Percentiles rank a stretch among this genome's conserved stretches.
phyloP scores from a whole-genome alignment of 1,284 basidiomycete species.

The Ganoderma meredithae region DNA sequence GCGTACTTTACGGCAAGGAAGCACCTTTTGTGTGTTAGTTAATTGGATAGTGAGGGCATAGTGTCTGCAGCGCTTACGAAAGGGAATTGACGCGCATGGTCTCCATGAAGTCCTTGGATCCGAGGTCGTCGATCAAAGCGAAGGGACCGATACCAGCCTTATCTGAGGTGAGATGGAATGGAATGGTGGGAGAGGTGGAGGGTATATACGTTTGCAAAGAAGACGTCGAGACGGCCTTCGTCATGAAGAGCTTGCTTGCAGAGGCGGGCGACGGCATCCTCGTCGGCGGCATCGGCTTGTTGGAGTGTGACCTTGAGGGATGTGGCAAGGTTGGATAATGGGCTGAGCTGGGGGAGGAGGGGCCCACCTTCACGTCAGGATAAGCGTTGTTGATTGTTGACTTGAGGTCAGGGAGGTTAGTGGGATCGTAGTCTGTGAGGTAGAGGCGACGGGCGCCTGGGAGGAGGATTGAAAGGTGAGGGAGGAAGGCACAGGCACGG shows the following conservation, averaged over 20 bases:
- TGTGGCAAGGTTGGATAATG: not conserved
- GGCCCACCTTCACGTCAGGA: constrained; percentile 78
- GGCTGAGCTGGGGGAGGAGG: not conserved
- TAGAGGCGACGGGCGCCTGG: constrained; percentile 87
- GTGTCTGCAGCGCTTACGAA: constrained; percentile 61
- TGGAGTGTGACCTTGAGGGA: constrained; percentile 67
- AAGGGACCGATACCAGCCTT: constrained; percentile 71
- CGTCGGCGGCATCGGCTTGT: constrained; percentile 86
- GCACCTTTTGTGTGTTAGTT: constrained; percentile 56
- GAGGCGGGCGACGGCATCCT: constrained; percentile 70
- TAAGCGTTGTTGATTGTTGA: constrained; percentile 72
- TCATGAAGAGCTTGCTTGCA: constrained; percentile 81
- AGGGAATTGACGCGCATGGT: constrained; percentile 84
- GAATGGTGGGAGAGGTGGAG: constrained; percentile 11
- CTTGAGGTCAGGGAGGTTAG: constrained; percentile 78
- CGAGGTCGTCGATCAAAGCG: constrained; percentile 60
- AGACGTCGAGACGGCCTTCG: constrained; percentile 88
- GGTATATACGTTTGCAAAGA: constrained; percentile 87
- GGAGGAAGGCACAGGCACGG: constrained; percentile 15
- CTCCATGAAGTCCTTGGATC: constrained; percentile 75
- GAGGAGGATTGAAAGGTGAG: not conserved
- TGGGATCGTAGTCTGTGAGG: constrained; percentile 78
- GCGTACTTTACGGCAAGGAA: constrained; percentile 93
- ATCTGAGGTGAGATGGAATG: not conserved
- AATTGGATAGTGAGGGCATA: constrained; percentile 15